Base-by-base conservation (phyloP, 352 stramenopile genomes). In the Globisporangium okanoganense region DNA sequence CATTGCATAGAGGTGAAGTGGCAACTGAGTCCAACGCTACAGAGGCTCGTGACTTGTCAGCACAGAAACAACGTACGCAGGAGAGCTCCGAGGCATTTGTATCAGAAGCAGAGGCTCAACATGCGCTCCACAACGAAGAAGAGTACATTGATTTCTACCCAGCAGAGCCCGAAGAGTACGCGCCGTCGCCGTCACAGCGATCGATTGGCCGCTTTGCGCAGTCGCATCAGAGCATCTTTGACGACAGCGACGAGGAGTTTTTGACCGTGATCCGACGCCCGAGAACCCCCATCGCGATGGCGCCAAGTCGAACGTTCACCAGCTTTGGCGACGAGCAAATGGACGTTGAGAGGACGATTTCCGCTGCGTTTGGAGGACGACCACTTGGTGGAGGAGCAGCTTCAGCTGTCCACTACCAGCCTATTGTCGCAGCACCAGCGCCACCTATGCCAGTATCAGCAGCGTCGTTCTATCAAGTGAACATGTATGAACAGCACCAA, bases 211-310 rank as follows among this genome's bases (percentile, higher is more conserved):
- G 18, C 36, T 61, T 66, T 10, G 44, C 45, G 10, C 33, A 54
- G 13, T 36, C 22, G 5, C 52, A 66, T 0, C 51, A 49, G 16
- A 57, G 44, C 25, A 38, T 61, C 18, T 66, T 61, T 51, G 60
- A 66, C 45, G 60, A 66, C 38, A 66, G 60, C 44, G 60, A 66
- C 52, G 60, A 66, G 50, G 60, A 61, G 44, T 66, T 66, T 20
- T 25, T 66, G 27, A 51, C 18, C 4, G 43, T 45, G 44, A 66
- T 66, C 29, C 51, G 60, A 10, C 60, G 52, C 2, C 60, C 60
- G 10, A 52, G 38, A 8, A 55, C 27, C 31, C 59, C 49, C 3
- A 40, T 60, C 1, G n/a, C 29, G 33, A 44, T 45, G 33, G 29
- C 7, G 8, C 31, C 25, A 24, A 25, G 10, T 25, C 35, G 27